Evolutionary conservation across 306 rosid genomes (phyloP).

Genomic region (Begonia fuchsioides): DNA sequence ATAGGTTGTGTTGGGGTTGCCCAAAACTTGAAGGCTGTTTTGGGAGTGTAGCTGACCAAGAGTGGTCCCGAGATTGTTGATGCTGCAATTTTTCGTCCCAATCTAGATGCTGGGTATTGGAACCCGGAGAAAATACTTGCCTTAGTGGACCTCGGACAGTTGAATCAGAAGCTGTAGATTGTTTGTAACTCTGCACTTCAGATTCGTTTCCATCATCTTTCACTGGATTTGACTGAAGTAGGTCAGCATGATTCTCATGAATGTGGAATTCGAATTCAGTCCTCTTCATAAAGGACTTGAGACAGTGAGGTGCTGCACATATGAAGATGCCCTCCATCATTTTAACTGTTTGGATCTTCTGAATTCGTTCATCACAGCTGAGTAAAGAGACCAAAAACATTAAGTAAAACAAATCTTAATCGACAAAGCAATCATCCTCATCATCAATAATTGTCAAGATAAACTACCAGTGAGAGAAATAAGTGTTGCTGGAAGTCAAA

Average conservation of each 20-base stretch:
- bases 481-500: too few species aligned
- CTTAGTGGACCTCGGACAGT: slow-evolving; percentile 56
- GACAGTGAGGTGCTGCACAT: slow-evolving; percentile 98
- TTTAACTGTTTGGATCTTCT: slow-evolving; percentile 93
- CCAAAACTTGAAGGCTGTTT: slow-evolving; percentile 52
- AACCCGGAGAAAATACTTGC: slow-evolving; percentile 62
- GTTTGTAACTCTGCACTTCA: slow-evolving; percentile 67
- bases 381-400: slow-evolving; percentile 13
- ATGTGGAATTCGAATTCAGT: slow-evolving; percentile 83
- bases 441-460: background rate
- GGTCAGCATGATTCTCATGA: slow-evolving; percentile 57
- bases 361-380: slow-evolving; percentile 95
- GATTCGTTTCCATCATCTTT: slow-evolving; percentile 81
- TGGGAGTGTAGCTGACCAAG: slow-evolving; percentile 45
- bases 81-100: slow-evolving; percentile 63
- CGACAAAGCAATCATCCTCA: background rate
- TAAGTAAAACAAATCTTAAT: background rate
- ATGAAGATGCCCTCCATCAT: slow-evolving; percentile 96
- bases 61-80: slow-evolving; percentile 59
- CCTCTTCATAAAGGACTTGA: slow-evolving; percentile 72
- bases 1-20: slow-evolving; percentile 39
- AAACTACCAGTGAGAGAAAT: background rate
- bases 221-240: slow-evolving; percentile 59
- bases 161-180: slow-evolving; percentile 62
- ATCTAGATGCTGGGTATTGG: slow-evolving; percentile 65